A percentile compares a stretch with the other conserved stretches of the same genome.
Evolutionary conservation across 371 early-diverging fungal genomes (phyloP).

Genomic region (Mucor lusitanicus): DNA sequence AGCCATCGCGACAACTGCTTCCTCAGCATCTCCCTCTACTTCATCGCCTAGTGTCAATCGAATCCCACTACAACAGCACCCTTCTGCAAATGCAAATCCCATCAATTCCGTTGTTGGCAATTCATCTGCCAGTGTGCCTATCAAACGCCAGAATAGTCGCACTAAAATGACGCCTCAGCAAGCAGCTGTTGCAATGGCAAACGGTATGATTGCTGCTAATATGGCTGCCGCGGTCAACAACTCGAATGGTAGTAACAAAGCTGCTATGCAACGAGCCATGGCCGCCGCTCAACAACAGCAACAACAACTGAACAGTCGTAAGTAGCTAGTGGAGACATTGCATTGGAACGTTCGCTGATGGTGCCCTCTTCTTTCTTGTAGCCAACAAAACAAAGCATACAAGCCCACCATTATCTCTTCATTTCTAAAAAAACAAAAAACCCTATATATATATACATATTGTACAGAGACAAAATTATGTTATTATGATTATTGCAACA

Average conservation of each 20-base stretch:
- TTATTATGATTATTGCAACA: neutral
- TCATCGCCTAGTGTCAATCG: neutral
- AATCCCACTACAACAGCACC: neutral
- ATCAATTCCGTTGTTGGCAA: neutral
- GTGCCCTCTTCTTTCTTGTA: neutral
- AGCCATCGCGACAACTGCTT: neutral
- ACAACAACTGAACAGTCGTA: conserved; percentile 16
- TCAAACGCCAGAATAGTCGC: conserved; percentile 42
- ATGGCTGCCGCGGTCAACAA: conserved; percentile 46
- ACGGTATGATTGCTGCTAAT: conserved; percentile 50
- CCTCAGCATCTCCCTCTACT: neutral
- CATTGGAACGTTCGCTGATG: neutral
- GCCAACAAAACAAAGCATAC: conserved; percentile 16
- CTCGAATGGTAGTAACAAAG: conserved; percentile 22
- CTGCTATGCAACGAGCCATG: conserved; percentile 41
- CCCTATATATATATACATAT: neutral
- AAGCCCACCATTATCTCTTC: conserved; percentile 20
- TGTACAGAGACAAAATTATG: neutral
- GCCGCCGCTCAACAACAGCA: conserved; percentile 34
- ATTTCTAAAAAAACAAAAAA: conserved; percentile 6
- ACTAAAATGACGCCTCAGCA: conserved; percentile 50
- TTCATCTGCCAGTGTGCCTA: conserved; percentile 8
- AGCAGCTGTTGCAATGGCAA: conserved; percentile 49
- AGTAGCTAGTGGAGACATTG: neutral
- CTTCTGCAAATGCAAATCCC: neutral